Evolutionary conservation across 2,329 filamentous ascomycete species (phyloP).

Genomic region (Fusarium buxicola): DNA sequence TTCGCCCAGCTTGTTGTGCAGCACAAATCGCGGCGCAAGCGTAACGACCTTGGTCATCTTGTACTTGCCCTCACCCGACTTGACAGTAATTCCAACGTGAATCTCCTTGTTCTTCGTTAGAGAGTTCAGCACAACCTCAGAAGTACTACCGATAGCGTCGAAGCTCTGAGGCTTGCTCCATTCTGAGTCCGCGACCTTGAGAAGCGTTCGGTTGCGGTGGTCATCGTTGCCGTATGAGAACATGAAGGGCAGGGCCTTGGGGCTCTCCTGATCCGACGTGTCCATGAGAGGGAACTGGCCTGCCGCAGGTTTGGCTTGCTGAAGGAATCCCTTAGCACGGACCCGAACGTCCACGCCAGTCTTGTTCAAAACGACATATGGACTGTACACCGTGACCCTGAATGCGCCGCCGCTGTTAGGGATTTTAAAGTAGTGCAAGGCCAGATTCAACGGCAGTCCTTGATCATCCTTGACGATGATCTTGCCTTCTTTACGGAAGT

Average conservation of each 20-base stretch:
- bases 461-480: constrained; percentile 87
- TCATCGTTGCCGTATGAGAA: constrained; percentile 93
- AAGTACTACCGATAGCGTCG: constrained; percentile 93
- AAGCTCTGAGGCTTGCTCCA: constrained; percentile 99
- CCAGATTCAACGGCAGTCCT: constrained; percentile 81
- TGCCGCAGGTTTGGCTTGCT: constrained; percentile 84
- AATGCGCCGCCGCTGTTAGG: constrained; percentile 95
- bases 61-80: constrained; percentile 95
- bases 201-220: constrained; percentile 86
- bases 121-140: constrained; percentile 86
- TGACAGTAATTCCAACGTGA: constrained; percentile 88
- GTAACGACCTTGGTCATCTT: constrained; percentile 97
- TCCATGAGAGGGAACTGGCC: constrained; percentile 75
- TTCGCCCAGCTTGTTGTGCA: constrained; percentile 93
- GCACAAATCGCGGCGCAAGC: constrained; percentile 88
- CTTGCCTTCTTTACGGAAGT: constrained; percentile 85
- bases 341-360: constrained; percentile 91
- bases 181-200: constrained; percentile 88
- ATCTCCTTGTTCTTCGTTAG: constrained; percentile 80
- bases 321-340: constrained; percentile 88
- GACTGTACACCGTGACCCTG: constrained; percentile 93
- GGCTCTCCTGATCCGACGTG: constrained; percentile 63
- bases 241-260: constrained; percentile 91
- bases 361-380: constrained; percentile 95
- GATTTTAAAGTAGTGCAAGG: constrained; percentile 89